Percentiles rank a stretch among this genome's conserved stretches.
Evolutionary conservation across 1,284 basidiomycete species (phyloP).

Genomic region (Mrakiaceae sp.): DNA sequence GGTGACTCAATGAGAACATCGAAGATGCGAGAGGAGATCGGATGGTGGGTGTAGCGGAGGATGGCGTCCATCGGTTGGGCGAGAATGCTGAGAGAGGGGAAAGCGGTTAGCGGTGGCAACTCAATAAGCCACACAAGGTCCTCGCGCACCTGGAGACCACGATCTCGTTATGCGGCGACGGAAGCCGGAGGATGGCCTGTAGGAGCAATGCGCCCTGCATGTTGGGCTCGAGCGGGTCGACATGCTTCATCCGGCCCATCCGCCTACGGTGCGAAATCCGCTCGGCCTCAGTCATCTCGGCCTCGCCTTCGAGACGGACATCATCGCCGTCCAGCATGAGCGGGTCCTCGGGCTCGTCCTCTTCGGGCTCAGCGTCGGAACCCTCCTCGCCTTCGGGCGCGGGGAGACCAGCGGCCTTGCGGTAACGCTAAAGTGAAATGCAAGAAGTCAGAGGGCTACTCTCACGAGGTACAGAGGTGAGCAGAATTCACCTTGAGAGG

Average conservation of each 20-base stretch:
- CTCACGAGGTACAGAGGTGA: neutral
- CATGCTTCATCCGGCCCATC: conserved; percentile 31
- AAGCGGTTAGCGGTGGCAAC: conserved; percentile 1
- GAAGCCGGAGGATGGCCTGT: conserved; percentile 62
- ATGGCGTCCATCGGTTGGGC: conserved; percentile 50
- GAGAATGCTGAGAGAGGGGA: conserved; percentile 42
- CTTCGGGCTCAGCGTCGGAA: conserved; percentile 16
- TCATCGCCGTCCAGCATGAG: conserved; percentile 3
- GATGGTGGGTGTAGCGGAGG: conserved; percentile 54
- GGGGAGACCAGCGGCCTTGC: conserved; percentile 21
- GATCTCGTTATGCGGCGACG: conserved; percentile 50
- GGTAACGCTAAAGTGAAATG: conserved; percentile 35
- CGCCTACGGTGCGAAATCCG: conserved; percentile 26
- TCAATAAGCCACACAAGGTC: neutral
- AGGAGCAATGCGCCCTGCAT: conserved; percentile 77
- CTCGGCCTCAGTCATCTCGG: conserved; percentile 28
- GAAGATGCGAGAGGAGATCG: conserved; percentile 67
- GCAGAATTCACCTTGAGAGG: conserved; percentile 41
- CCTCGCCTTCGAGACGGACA: conserved; percentile 24
- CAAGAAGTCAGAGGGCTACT: neutral
- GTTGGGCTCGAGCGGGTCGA: conserved; percentile 46
- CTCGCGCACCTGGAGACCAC: conserved; percentile 53
- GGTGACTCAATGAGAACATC: conserved; percentile 63
- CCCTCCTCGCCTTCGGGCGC: conserved; percentile 18
- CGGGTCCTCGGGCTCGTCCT: conserved; percentile 20